A percentile compares a stretch with the other conserved stretches of the same genome.
These are phyloP conservation scores for Talaromyces nanjingensis DNA, from an alignment of 495 filamentous ascomycete species.

Conservation along the genomic window DNA sequence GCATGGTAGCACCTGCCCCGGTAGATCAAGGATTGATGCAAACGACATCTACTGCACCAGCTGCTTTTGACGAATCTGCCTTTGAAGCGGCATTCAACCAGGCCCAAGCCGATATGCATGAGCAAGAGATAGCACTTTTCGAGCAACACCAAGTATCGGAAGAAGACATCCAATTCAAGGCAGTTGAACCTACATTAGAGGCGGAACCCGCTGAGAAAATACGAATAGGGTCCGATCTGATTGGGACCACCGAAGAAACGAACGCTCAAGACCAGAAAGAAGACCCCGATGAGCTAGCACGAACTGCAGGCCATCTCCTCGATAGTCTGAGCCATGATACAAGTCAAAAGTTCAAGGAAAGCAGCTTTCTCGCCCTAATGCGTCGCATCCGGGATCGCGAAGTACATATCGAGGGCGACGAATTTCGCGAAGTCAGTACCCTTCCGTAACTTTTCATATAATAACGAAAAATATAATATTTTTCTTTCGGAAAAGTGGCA, in stretches of 20 bases:
- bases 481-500: slow-evolving; percentile 27
- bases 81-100: slow-evolving; percentile 59
- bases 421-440: slow-evolving; percentile 50
- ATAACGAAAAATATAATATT: background rate
- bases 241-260: slow-evolving; percentile 23
- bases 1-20: slow-evolving; percentile 16
- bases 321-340: slow-evolving; percentile 62
- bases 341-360: slow-evolving; percentile 68
- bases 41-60: slow-evolving; percentile 16
- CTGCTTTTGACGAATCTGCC: slow-evolving; percentile 52
- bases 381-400: slow-evolving; percentile 51
- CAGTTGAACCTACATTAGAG: background rate
- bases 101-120: slow-evolving; percentile 32
- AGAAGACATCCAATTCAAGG: slow-evolving; percentile 7
- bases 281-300: slow-evolving; percentile 61
- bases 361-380: slow-evolving; percentile 73
- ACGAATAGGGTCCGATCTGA: slow-evolving; percentile 47
- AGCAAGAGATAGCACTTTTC: slow-evolving; percentile 14
- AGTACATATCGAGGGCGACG: slow-evolving; percentile 46
- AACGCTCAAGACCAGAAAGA: slow-evolving; percentile 50
- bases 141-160: slow-evolving; percentile 12
- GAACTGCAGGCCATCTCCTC: slow-evolving; percentile 63
- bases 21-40: slow-evolving; percentile 19
- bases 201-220: slow-evolving; percentile 20
- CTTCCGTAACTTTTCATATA: slow-evolving; percentile 28